phyloP scores from a whole-genome alignment of 257 asterid genomes.

The Salvia hispanica region DNA sequence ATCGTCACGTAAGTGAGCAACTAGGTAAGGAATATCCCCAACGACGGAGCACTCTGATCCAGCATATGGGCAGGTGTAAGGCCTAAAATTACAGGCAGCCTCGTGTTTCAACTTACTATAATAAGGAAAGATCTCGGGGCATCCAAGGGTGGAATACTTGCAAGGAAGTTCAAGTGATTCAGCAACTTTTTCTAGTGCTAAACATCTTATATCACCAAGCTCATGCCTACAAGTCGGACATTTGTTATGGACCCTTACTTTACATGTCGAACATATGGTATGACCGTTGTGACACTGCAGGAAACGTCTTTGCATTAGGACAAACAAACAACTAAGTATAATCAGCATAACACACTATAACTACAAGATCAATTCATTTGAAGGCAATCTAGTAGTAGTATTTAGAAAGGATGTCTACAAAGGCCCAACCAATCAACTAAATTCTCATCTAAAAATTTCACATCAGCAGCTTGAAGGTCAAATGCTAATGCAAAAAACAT shows the following conservation, averaged over 20 bases:
- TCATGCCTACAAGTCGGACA: conserved; percentile 92
- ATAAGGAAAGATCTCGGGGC: conserved; percentile 88
- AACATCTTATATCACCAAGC: conserved; percentile 92
- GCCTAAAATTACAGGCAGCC: conserved; percentile 76
- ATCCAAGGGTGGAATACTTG: conserved; percentile 72
- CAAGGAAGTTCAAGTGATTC: conserved; percentile 93
- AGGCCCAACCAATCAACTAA: not conserved
- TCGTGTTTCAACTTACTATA: conserved; percentile 89
- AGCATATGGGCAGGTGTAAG: conserved; percentile 85
- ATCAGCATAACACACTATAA: not conserved
- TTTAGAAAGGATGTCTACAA: conserved; percentile 7
- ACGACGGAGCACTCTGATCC: conserved; percentile 82
- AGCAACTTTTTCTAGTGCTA: conserved; percentile 89
- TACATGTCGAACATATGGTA: conserved; percentile 87
- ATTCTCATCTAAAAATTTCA: not conserved
- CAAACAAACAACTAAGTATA: not conserved
- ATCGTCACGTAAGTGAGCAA: conserved; percentile 77
- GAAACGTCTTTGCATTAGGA: conserved; percentile 24
- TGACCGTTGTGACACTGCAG: conserved; percentile 90
- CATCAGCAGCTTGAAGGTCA: not conserved
- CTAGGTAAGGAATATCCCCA: conserved; percentile 79
- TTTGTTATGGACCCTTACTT: conserved; percentile 78
- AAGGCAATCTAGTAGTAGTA: not conserved
- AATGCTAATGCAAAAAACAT: not conserved
- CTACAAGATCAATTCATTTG: not conserved